Percentiles rank a stretch among this genome's conserved stretches.
Conservation (phyloP, 208 protist species). For the Naegleria lovaniensis region DNA sequence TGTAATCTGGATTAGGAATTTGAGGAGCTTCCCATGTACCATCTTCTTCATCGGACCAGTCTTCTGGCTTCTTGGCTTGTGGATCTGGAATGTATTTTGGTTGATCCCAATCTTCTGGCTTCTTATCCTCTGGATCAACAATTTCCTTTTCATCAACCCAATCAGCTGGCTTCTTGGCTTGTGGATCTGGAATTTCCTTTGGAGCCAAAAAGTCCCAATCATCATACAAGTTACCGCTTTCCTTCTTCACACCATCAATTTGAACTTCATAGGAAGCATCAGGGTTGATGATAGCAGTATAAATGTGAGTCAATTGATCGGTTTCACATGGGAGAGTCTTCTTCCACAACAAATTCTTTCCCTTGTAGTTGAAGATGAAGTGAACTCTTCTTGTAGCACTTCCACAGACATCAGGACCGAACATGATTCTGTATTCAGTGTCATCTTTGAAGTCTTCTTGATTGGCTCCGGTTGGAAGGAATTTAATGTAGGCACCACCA, state of each 20-base stretch:
- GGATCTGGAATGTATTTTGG: slow-evolving; percentile 72
- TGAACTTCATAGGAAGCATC: slow-evolving; percentile 82
- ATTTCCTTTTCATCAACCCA: slow-evolving; percentile 71
- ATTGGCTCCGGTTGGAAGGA: slow-evolving; percentile 64
- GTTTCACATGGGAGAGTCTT: slow-evolving; percentile 47
- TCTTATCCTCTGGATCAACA: slow-evolving; percentile 71
- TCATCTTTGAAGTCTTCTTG: slow-evolving; percentile 70
- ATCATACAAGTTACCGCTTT: slow-evolving; percentile 60
- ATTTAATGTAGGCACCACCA: slow-evolving; percentile 85
- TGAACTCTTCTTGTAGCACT: slow-evolving; percentile 63
- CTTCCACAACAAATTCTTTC: slow-evolving; percentile 76
- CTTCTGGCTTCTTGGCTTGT: slow-evolving; percentile 71
- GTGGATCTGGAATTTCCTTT: slow-evolving; percentile 70
- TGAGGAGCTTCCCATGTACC: slow-evolving; percentile 70
- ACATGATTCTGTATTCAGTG: slow-evolving; percentile 85
- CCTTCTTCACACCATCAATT: slow-evolving; percentile 64
- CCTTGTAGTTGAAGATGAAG: slow-evolving; percentile 87
- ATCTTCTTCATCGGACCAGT: slow-evolving; percentile 82
- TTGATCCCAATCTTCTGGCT: slow-evolving; percentile 80
- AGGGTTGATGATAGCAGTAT: slow-evolving; percentile 76
- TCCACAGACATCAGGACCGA: slow-evolving; percentile 88
- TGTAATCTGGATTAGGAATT: slow-evolving; percentile 72
- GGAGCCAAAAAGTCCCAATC: slow-evolving; percentile 79
- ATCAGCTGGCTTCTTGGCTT: slow-evolving; percentile 65
- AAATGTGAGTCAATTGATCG: slow-evolving; percentile 80